Evolutionary conservation across 768 basidiomycete genomes (phyloP).

Genomic region (Termitomyces sp.): DNA sequence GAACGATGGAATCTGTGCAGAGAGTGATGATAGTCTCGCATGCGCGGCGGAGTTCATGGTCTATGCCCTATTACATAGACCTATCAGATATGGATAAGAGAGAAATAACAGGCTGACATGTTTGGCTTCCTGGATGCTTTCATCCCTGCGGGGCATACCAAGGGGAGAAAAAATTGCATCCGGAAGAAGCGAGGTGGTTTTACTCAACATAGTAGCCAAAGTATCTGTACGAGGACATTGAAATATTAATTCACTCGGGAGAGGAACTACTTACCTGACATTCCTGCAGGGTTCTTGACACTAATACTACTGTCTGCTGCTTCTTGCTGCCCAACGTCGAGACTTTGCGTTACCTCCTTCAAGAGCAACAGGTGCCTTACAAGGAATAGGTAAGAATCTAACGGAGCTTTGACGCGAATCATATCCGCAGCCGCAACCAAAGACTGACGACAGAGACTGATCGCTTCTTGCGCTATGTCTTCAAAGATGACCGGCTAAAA

Average conservation of each 20-base stretch:
- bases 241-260: background rate
- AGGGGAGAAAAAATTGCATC: constrained; percentile 66
- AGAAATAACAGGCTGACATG: constrained; percentile 38
- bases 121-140: constrained; percentile 66
- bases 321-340: constrained; percentile 55
- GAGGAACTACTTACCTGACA: constrained; percentile 42
- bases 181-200: constrained; percentile 56
- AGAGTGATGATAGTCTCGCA: constrained; percentile 80
- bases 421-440: constrained; percentile 67
- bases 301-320: constrained; percentile 27
- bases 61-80: constrained; percentile 61
- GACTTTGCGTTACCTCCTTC: constrained; percentile 80
- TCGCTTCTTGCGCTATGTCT: constrained; percentile 93
- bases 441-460: constrained; percentile 76
- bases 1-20: constrained; percentile 51
- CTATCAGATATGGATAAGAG: background rate
- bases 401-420: constrained; percentile 43
- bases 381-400: constrained; percentile 84
- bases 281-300: constrained; percentile 37
- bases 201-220: constrained; percentile 52
- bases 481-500: constrained; percentile 88
- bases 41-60: constrained; percentile 74
- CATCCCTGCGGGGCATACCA: constrained; percentile 55
- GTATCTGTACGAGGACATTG: constrained; percentile 33
- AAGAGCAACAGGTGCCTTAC: constrained; percentile 86